Conservation (phyloP, 768 basidiomycete species). For the Rhodosporidiobolus odoratus region DNA sequence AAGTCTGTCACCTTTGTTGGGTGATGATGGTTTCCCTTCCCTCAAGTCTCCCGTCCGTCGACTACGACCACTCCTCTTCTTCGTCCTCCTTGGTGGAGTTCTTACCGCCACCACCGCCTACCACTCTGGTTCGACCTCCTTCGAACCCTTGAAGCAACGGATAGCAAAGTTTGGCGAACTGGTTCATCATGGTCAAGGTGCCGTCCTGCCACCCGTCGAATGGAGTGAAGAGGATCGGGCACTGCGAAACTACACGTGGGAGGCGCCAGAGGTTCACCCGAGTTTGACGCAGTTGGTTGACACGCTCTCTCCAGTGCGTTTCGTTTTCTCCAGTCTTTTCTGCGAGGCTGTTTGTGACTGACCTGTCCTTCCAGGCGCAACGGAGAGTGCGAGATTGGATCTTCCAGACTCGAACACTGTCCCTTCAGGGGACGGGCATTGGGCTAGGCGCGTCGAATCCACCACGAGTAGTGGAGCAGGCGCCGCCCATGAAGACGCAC, state of each 20-base stretch:
- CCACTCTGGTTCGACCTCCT: neutral
- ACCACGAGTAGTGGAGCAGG: too few species aligned
- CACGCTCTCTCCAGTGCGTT: neutral
- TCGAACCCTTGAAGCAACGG: neutral
- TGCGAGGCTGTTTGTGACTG: neutral
- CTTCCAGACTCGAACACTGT: neutral
- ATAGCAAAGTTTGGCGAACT: neutral
- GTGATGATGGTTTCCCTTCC: neutral
- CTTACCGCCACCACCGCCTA: neutral
- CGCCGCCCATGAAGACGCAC: neutral
- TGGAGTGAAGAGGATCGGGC: slow-evolving; percentile 20
- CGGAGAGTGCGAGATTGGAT: slow-evolving; percentile 15
- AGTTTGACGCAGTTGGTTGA: neutral
- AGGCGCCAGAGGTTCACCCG: slow-evolving; percentile 6
- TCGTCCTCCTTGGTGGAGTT: neutral
- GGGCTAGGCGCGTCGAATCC: slow-evolving; percentile 16
- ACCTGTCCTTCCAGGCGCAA: slow-evolving; percentile 4
- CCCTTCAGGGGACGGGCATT: slow-evolving; percentile 9
- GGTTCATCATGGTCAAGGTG: neutral
- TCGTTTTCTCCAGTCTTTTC: neutral
- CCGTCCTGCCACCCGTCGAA: neutral
- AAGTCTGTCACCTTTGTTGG: neutral
- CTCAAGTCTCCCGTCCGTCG: neutral
- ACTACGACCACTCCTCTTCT: neutral
- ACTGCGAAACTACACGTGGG: slow-evolving; percentile 24